These are phyloP conservation scores for Nemania sp. DNA, from an alignment of 2,329 filamentous ascomycete genomes.

Conservation along the genomic window DNA sequence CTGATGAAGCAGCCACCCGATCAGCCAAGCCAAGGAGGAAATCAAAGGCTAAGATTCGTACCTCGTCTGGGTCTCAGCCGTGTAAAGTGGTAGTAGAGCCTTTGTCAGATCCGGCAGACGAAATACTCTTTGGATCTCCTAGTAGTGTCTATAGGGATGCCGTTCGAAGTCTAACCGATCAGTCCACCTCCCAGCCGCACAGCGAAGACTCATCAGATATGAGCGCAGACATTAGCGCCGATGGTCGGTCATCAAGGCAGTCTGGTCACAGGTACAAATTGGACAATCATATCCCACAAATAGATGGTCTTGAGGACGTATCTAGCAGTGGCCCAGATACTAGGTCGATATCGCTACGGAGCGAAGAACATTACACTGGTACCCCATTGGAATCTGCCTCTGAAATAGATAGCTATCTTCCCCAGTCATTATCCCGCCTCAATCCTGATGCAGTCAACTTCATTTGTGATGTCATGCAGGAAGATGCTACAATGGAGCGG, in stretches of 20 bases:
- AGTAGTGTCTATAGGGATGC: slow-evolving; percentile 45
- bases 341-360: slow-evolving; percentile 40
- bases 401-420: slow-evolving; percentile 57
- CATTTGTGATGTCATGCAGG: slow-evolving; percentile 69
- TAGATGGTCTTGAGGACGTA: slow-evolving; percentile 45
- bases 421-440: slow-evolving; percentile 68
- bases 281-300: slow-evolving; percentile 38
- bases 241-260: slow-evolving; percentile 35
- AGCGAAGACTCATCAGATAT: slow-evolving; percentile 40
- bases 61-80: slow-evolving; percentile 46
- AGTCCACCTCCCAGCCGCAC: slow-evolving; percentile 41
- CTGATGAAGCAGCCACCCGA: slow-evolving; percentile 32
- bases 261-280: slow-evolving; percentile 25
- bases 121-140: slow-evolving; percentile 41
- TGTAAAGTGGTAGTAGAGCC: slow-evolving; percentile 43
- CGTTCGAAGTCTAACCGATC: slow-evolving; percentile 42
- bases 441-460: slow-evolving; percentile 69
- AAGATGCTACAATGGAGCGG: slow-evolving; percentile 65
- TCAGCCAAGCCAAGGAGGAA: slow-evolving; percentile 45
- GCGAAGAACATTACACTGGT: slow-evolving; percentile 41
- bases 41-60: slow-evolving; percentile 49
- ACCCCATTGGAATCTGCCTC: slow-evolving; percentile 37
- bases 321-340: slow-evolving; percentile 41
- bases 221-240: slow-evolving; percentile 33
- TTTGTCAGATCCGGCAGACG: slow-evolving; percentile 42